phyloP scores from a whole-genome alignment of 2,329 filamentous ascomycete species.

The Ceratocystis cacaofunesta region DNA sequence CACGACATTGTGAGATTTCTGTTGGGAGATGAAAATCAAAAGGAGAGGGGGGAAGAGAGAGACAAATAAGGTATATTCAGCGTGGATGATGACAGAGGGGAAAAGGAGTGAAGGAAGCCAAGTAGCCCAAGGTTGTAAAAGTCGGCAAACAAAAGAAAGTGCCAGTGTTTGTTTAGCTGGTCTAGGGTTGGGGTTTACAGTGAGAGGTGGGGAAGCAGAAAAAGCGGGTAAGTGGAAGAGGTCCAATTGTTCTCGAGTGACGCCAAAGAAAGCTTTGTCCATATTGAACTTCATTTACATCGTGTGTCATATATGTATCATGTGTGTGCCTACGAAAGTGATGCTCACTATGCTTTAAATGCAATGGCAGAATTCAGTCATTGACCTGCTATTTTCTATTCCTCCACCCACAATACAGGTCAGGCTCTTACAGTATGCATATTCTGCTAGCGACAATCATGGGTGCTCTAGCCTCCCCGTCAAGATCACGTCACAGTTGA shows the following conservation, averaged over 20 bases:
- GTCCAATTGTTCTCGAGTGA: neutral
- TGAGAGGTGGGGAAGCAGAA: neutral
- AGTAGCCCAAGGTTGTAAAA: constrained; percentile 13
- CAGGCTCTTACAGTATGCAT: neutral
- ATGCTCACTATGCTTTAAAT: no score
- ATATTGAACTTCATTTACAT: neutral
- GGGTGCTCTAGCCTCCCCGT: neutral
- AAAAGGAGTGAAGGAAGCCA: constrained; percentile 6
- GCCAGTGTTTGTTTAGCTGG: neutral
- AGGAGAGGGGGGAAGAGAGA: constrained; percentile 16
- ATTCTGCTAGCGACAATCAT: neutral
- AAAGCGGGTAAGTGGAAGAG: neutral
- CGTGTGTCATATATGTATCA: neutral
- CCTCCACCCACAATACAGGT: neutral
- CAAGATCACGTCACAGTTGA: neutral
- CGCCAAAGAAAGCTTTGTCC: neutral
- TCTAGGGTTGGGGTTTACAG: neutral
- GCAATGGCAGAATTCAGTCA: no score
- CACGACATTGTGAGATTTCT: constrained; percentile 46
- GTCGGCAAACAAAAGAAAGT: constrained; percentile 5
- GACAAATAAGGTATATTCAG: constrained; percentile 13
- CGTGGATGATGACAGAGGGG: neutral
- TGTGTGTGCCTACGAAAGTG: neutral
- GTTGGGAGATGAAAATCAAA: neutral
- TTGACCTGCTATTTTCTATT: no score